Evolutionary conservation across 2,329 filamentous ascomycete species (phyloP), one percentile per base, ranked within the genome.

Genomic region (Colletotrichum graminicola): DNA sequence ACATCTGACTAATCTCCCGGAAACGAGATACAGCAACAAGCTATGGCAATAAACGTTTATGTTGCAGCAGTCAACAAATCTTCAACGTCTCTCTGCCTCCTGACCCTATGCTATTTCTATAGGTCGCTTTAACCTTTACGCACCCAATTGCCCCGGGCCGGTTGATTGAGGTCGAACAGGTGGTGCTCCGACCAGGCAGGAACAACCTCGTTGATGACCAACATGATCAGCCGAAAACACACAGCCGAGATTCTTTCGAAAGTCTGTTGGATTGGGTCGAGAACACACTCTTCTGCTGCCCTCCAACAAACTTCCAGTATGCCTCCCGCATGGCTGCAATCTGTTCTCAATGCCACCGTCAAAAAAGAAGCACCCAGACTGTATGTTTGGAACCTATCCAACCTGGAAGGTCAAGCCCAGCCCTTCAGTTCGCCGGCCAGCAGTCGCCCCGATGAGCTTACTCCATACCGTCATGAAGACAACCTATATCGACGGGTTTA

Each of bases 401-500:
- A 82, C 41, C 56, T 82, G 26, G 61, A 71, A 39, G 67, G 66
- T 11, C 36, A 32, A 14, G 34, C 2, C 16, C 36, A 41, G 34
- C 52, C 47, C 43, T 34, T 11, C 10, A 36, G 32, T 11, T 8
- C 60, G 11, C n/a, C 23, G 14, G 34, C 34, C 16, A 52, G 34
- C 16, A 41, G 45, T 21, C 60, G 34, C 23, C 14, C 10, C 16
- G 21, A 26, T 16, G 36, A 34, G 10, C 23, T 16, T 12, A 63
- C n/a, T 26, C 36, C 11, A 4, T 11, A 21, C 36, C 21, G 23
- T 21, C 29, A 39, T n/a, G 56, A 23, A 29, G 54, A 32, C 51
- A 36, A 43, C 56, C 45, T 2, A 49, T 6, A 69, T 1, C 78
- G 78, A n/a, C 87, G 91, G 43, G 91, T 97, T 73, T 90, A 96